phyloP scores from a whole-genome alignment of 1,284 basidiomycete genomes.

The Ceratobasidium sp. region DNA sequence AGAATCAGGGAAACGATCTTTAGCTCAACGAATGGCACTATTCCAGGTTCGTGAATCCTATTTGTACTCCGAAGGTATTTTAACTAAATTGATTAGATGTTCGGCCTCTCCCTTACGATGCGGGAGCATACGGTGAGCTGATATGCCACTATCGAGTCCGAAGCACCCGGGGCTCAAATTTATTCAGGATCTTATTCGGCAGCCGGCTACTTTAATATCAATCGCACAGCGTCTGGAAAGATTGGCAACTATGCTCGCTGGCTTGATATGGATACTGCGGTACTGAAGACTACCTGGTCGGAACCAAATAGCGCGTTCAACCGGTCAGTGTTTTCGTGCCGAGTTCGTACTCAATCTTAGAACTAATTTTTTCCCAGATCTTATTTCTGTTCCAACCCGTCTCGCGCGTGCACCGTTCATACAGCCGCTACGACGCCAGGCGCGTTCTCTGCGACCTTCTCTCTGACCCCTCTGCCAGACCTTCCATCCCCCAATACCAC shows the following conservation, averaged over 20 bases:
- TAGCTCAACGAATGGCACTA: slow-evolving; percentile 63
- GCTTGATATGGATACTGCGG: slow-evolving; percentile 69
- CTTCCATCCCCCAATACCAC: slow-evolving; percentile 55
- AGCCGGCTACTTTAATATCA: slow-evolving; percentile 67
- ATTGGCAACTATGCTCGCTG: slow-evolving; percentile 65
- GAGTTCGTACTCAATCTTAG: no score
- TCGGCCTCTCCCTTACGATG: slow-evolving; percentile 59
- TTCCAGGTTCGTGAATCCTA: slow-evolving; percentile 57
- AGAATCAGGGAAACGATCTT: slow-evolving; percentile 67
- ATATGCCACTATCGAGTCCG: no score
- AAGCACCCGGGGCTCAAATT: no score
- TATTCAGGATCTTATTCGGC: slow-evolving; percentile 68
- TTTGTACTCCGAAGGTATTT: no score
- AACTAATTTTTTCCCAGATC: no score
- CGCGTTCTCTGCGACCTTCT: background rate
- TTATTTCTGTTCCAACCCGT: no score
- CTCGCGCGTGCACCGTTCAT: no score
- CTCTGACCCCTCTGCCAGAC: slow-evolving; percentile 17
- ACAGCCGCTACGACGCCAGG: no score
- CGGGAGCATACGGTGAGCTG: slow-evolving; percentile 68
- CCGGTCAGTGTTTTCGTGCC: slow-evolving; percentile 37
- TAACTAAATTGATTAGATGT: slow-evolving; percentile 59
- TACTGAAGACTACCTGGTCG: slow-evolving; percentile 65
- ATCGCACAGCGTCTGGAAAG: slow-evolving; percentile 49
- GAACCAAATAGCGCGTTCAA: slow-evolving; percentile 50